These are phyloP conservation scores for Elsinoe ampelina DNA, from an alignment of 2,329 filamentous ascomycete genomes.

Conservation along the genomic window DNA sequence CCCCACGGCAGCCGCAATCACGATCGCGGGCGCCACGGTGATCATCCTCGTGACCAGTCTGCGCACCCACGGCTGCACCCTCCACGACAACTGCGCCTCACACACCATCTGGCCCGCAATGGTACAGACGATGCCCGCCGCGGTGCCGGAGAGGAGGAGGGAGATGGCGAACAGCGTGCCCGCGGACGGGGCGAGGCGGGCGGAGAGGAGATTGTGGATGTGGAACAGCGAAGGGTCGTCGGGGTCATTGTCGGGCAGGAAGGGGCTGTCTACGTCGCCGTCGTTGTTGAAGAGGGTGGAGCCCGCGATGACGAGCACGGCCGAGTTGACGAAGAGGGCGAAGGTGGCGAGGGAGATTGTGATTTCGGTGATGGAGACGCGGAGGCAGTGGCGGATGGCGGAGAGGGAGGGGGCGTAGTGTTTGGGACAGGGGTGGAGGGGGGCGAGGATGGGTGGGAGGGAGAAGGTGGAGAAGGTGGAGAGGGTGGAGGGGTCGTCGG, in stretches of 20 bases:
- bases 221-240: conserved; percentile 66
- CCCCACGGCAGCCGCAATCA: conserved; percentile 73
- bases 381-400: conserved; percentile 55
- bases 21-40: conserved; percentile 71
- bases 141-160: conserved; percentile 67
- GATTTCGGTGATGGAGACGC: conserved; percentile 55
- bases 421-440: conserved; percentile 18
- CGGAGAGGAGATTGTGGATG: conserved; percentile 64
- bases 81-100: conserved; percentile 72
- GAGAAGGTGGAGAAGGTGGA: conserved; percentile 13
- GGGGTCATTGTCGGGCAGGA: conserved; percentile 35
- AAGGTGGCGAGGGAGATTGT: conserved; percentile 17
- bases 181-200: conserved; percentile 61
- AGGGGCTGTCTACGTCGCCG: conserved; percentile 22
- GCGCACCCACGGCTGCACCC: conserved; percentile 65
- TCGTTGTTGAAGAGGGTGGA: conserved; percentile 37
- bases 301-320: conserved; percentile 44
- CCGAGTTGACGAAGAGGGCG: conserved; percentile 29
- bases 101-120: conserved; percentile 84
- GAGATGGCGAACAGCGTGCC: conserved; percentile 79
- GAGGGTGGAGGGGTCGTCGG: conserved; percentile 16
- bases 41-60: conserved; percentile 69
- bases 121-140: conserved; percentile 78
- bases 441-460: conserved; percentile 20
- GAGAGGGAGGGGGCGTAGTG: conserved; percentile 58